Evolutionary conservation across 2,329 filamentous ascomycete species (phyloP).

Genomic region (Hypoxylon sp.): DNA sequence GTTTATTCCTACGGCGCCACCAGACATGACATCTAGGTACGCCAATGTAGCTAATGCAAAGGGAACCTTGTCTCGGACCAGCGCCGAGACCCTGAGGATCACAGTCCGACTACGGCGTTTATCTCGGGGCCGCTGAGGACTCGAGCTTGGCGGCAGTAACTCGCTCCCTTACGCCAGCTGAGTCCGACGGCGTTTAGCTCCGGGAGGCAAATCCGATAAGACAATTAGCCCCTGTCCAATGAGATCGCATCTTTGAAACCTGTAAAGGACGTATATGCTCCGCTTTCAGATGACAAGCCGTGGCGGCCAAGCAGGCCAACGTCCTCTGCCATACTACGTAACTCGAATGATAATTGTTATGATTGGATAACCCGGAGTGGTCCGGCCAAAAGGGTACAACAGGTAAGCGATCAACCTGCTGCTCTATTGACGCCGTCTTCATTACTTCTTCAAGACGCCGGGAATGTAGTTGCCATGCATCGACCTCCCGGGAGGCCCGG

Average conservation of each 20-base stretch:
- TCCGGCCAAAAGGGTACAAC: slow-evolving; percentile 8
- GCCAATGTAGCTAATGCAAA: slow-evolving; percentile 33
- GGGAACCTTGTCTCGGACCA: slow-evolving; percentile 28
- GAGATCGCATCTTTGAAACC: not conserved
- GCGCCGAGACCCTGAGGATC: slow-evolving; percentile 22
- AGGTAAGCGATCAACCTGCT: not conserved
- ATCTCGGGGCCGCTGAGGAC: slow-evolving; percentile 33
- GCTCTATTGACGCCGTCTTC: not conserved
- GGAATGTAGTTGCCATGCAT: not conserved
- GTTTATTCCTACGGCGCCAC: slow-evolving; percentile 15
- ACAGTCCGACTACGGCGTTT: slow-evolving; percentile 27
- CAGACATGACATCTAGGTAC: slow-evolving; percentile 15
- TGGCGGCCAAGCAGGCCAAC: slow-evolving; percentile 6
- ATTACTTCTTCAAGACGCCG: not conserved
- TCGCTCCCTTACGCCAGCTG: slow-evolving; percentile 20
- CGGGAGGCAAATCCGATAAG: slow-evolving; percentile 4
- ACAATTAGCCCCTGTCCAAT: slow-evolving; percentile 11
- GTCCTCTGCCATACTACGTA: slow-evolving; percentile 7
- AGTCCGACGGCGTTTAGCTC: slow-evolving; percentile 14
- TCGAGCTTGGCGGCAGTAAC: slow-evolving; percentile 26
- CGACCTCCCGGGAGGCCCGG: not conserved
- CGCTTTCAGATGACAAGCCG: slow-evolving; percentile 1
- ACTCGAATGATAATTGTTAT: not conserved
- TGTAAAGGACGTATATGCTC: slow-evolving; percentile 1
- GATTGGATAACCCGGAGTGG: slow-evolving; percentile 14